Evolutionary conservation across 257 asterid species (phyloP).

Genomic region (Penstemon newberryi): DNA sequence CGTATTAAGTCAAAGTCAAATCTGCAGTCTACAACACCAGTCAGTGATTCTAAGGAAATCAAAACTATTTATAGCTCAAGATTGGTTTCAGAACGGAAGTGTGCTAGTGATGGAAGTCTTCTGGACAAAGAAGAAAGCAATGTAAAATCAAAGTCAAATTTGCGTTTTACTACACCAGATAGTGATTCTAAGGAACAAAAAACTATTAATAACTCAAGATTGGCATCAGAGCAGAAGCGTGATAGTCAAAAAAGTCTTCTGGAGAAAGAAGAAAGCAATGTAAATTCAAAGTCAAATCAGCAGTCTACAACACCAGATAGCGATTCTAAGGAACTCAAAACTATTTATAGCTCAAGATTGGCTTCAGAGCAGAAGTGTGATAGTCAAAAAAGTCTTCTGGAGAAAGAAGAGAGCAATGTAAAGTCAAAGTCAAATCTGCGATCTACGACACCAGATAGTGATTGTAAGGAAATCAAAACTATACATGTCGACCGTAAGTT

Average conservation of each 20-base stretch:
- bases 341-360: conserved; percentile 68
- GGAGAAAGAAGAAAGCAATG: conserved; percentile 59
- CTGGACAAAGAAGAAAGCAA: conserved; percentile 58
- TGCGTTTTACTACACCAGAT: conserved; percentile 56
- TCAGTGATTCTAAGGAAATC: conserved; percentile 78
- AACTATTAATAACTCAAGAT: conserved; percentile 46
- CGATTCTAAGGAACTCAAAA: conserved; percentile 86
- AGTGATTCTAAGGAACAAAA: conserved; percentile 46
- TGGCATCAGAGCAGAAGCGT: conserved; percentile 50
- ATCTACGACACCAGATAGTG: conserved; percentile 62
- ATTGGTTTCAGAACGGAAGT: conserved; percentile 48
- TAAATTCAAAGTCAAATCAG: conserved; percentile 55
- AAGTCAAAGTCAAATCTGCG: conserved; percentile 58
- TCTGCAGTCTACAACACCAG: conserved; percentile 52
- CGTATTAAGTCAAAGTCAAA: conserved; percentile 60
- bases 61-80: conserved; percentile 81
- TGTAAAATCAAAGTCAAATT: conserved; percentile 57
- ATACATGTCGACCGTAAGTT: conserved; percentile 79
- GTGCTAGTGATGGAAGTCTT: conserved; percentile 43
- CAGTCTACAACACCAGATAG: conserved; percentile 59
- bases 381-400: conserved; percentile 42
- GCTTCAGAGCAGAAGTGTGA: conserved; percentile 51
- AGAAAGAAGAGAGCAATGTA: conserved; percentile 57
- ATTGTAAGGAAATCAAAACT: conserved; percentile 35
- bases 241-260: conserved; percentile 44